These are phyloP conservation scores for Alternaria burnsii DNA, from an alignment of 2,329 filamentous ascomycete genomes.

Conservation along the genomic window DNA sequence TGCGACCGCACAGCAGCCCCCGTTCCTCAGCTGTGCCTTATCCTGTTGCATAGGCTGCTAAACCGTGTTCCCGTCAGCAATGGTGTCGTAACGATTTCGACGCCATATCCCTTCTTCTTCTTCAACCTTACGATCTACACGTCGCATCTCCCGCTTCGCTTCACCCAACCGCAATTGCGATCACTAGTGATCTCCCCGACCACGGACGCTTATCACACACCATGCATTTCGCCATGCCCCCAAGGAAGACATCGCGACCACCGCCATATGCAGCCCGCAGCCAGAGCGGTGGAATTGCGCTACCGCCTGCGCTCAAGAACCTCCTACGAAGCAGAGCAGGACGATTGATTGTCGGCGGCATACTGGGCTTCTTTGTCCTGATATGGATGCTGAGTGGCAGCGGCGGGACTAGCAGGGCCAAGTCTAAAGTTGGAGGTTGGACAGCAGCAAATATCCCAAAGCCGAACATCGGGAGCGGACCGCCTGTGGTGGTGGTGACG, in stretches of 20 bases:
- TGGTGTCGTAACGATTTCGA: slow-evolving; percentile 25
- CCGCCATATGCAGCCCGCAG: slow-evolving; percentile 73
- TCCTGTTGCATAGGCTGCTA: background rate
- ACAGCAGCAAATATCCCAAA: slow-evolving; percentile 32
- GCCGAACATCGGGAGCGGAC: slow-evolving; percentile 54
- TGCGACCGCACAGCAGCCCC: slow-evolving; percentile 13
- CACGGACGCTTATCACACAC: slow-evolving; percentile 28
- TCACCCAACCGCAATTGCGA: slow-evolving; percentile 10
- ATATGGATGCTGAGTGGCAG: slow-evolving; percentile 49
- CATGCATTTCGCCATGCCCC: slow-evolving; percentile 89
- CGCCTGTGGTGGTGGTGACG: slow-evolving; percentile 80
- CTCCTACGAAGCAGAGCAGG: slow-evolving; percentile 65
- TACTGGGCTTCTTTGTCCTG: slow-evolving; percentile 63
- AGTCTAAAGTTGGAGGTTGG: slow-evolving; percentile 20
- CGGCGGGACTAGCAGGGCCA: slow-evolving; percentile 27
- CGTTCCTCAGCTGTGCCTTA: background rate
- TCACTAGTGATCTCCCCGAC: slow-evolving; percentile 24
- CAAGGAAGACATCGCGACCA: slow-evolving; percentile 82
- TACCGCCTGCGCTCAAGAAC: slow-evolving; percentile 58
- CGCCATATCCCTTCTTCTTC: background rate
- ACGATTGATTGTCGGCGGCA: slow-evolving; percentile 63
- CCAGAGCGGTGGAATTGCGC: slow-evolving; percentile 47
- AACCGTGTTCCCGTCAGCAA: slow-evolving; percentile 18
- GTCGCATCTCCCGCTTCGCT: slow-evolving; percentile 34
- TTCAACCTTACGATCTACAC: slow-evolving; percentile 9